Evolutionary conservation across 1,284 basidiomycete species (phyloP).

Genomic region (Fomitopsis schrenkii): DNA sequence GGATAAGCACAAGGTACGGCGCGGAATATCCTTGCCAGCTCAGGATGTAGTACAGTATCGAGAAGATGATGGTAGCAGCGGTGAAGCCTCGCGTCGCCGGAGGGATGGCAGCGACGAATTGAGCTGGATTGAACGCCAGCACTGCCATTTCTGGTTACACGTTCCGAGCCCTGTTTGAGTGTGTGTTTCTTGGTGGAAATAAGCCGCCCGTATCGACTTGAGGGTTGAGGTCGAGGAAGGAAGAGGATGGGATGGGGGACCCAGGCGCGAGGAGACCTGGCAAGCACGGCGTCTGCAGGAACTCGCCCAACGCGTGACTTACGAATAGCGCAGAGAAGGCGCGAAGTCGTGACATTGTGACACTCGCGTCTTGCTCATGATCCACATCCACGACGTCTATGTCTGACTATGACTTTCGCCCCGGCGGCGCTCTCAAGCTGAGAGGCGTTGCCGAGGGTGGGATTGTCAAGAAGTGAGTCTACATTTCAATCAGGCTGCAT

Average conservation of each 20-base stretch:
- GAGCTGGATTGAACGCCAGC: constrained; percentile 59
- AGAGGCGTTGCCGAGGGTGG: constrained; percentile 79
- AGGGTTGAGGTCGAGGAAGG: neutral
- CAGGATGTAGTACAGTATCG: constrained; percentile 64
- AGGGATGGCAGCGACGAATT: constrained; percentile 67
- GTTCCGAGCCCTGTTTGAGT: neutral
- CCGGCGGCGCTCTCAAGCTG: constrained; percentile 87
- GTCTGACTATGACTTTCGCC: constrained; percentile 83
- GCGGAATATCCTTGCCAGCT: constrained; percentile 48
- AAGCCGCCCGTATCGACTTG: neutral
- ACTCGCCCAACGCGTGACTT: constrained; percentile 11
- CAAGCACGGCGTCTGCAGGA: neutral
- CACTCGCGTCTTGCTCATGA: constrained; percentile 16
- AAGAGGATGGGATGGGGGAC: neutral
- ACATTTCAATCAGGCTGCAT: constrained; percentile 5
- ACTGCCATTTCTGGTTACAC: constrained; percentile 53
- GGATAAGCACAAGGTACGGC: constrained; percentile 83
- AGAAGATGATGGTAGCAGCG: constrained; percentile 59
- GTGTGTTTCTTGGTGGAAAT: neutral
- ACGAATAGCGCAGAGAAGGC: constrained; percentile 1
- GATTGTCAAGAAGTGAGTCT: constrained; percentile 75
- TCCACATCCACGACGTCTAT: constrained; percentile 35
- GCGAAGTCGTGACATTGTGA: constrained; percentile 21
- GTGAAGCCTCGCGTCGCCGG: constrained; percentile 78
- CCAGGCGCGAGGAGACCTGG: neutral